Evolutionary conservation across 164 flowering plant genomes (phyloP).

Genomic region (Amborella trichopoda): DNA sequence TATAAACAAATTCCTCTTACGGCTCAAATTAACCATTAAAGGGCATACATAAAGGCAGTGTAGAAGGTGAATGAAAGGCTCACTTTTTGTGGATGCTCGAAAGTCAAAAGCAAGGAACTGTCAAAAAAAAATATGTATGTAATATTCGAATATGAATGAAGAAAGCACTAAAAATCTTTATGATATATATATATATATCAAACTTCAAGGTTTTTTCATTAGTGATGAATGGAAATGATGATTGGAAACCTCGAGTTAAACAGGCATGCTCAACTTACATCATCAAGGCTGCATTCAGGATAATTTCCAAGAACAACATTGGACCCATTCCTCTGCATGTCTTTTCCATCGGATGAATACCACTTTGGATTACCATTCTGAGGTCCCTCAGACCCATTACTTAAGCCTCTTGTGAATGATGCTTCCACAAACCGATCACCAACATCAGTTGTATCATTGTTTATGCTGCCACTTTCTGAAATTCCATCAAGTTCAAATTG

Average conservation of each 20-base stretch:
- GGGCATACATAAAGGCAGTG: slow-evolving; percentile 92
- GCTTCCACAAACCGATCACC: slow-evolving; percentile 38
- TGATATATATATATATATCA: no score
- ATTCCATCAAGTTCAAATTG: slow-evolving; percentile 42
- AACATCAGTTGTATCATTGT: slow-evolving; percentile 51
- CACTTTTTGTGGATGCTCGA: slow-evolving; percentile 76
- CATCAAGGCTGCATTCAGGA: slow-evolving; percentile 29
- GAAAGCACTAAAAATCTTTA: neutral
- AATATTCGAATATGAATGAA: neutral
- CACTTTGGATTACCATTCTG: slow-evolving; percentile 32
- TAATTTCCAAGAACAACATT: slow-evolving; percentile 21
- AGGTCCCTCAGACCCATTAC: slow-evolving; percentile 49
- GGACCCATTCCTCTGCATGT: slow-evolving; percentile 34
- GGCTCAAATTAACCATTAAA: slow-evolving; percentile 68
- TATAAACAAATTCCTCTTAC: slow-evolving; percentile 87
- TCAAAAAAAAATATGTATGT: neutral
- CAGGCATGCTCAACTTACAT: no score
- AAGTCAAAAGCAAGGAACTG: slow-evolving; percentile 96
- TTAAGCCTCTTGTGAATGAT: slow-evolving; percentile 29
- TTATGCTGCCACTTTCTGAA: slow-evolving; percentile 65
- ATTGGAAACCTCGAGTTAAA: no score
- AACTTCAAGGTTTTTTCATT: no score
- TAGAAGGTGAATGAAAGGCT: slow-evolving; percentile 91
- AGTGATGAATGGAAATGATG: no score
- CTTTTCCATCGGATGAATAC: slow-evolving; percentile 36